Evolutionary conservation across 208 protist genomes (phyloP).

Genomic region (Crithidia thermophila): DNA sequence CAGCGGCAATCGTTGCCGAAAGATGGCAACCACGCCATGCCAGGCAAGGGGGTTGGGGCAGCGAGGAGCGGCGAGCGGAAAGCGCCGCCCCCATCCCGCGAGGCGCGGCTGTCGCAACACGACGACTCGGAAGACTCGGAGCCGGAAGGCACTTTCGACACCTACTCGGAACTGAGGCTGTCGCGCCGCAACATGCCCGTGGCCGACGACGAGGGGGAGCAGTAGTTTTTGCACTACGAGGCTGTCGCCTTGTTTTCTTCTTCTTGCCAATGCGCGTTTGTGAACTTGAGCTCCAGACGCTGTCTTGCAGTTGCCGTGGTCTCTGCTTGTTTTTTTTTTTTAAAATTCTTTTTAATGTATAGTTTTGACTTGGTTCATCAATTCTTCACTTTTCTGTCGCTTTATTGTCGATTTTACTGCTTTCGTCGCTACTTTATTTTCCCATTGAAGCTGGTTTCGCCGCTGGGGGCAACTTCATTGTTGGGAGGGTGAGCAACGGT

Average conservation of each 20-base stretch:
- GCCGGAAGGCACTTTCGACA: slow-evolving; percentile 46
- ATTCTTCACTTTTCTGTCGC: too few species aligned
- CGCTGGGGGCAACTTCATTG: too few species aligned
- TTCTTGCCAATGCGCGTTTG: too few species aligned
- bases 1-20: not conserved
- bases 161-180: slow-evolving; percentile 43
- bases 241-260: not conserved
- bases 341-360: too few species aligned
- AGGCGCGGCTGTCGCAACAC: not conserved
- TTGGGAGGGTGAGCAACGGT: too few species aligned
- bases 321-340: too few species aligned
- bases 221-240: not conserved
- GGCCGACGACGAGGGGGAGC: not conserved
- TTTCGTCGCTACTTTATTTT: too few species aligned
- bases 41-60: not conserved
- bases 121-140: not conserved
- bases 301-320: too few species aligned
- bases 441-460: too few species aligned
- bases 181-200: not conserved
- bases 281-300: too few species aligned
- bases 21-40: not conserved
- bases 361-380: too few species aligned
- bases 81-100: not conserved
- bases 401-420: too few species aligned
- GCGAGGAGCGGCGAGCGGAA: not conserved